These are phyloP conservation scores for Antrodiella citrinella DNA, from an alignment of 768 basidiomycete genomes.

Conservation along the genomic window DNA sequence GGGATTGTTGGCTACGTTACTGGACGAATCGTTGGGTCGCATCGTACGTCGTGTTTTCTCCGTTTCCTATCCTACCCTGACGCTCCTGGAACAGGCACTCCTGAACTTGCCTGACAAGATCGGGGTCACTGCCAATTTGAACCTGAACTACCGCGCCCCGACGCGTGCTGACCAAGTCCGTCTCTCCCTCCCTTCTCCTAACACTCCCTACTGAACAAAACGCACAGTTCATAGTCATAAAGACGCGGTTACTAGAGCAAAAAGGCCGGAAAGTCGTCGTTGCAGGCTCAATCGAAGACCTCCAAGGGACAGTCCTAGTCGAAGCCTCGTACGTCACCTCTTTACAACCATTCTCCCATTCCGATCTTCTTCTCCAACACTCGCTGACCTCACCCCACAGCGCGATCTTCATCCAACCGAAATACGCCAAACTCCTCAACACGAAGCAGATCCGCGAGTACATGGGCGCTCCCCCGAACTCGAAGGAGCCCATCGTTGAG, in stretches of 20 bases:
- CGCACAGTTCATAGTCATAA: conserved; percentile 74
- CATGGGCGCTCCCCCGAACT: conserved; percentile 47
- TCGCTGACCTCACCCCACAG: conserved; percentile 33
- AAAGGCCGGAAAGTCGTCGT: conserved; percentile 78
- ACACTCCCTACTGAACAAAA: not conserved
- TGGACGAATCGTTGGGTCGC: conserved; percentile 81
- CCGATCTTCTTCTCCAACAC: no score
- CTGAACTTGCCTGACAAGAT: conserved; percentile 81
- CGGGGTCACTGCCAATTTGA: conserved; percentile 85
- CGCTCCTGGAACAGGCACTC: conserved; percentile 56
- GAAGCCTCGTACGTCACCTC: conserved; percentile 62
- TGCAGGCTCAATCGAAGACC: conserved; percentile 62
- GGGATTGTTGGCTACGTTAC: conserved; percentile 79
- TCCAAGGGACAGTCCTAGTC: conserved; percentile 75
- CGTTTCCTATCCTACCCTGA: not conserved
- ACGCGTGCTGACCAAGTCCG: conserved; percentile 80
- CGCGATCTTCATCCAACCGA: conserved; percentile 82
- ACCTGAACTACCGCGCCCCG: conserved; percentile 77
- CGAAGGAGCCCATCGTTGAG: conserved; percentile 13
- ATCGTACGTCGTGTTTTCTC: conserved; percentile 44
- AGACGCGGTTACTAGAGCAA: conserved; percentile 52
- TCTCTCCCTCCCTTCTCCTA: conserved; percentile 1
- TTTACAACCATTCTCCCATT: not conserved
- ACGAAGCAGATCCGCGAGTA: conserved; percentile 49
- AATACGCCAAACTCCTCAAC: conserved; percentile 73